Evolutionary conservation across 2,329 filamentous ascomycete genomes (phyloP).

Genomic region (Emergomyces orientalis): DNA sequence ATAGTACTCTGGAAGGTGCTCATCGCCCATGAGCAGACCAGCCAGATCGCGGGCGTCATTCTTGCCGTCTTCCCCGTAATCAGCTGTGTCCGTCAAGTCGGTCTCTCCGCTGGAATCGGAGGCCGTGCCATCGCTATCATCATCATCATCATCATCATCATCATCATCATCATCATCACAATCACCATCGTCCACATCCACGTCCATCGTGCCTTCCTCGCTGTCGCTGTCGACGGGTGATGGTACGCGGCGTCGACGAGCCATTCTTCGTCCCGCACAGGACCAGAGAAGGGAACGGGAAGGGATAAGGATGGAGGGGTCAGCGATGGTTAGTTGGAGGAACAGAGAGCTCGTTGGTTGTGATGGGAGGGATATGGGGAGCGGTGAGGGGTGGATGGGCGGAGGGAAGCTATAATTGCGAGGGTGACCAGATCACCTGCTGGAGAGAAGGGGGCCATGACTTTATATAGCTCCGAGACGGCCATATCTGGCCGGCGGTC

Average conservation of each 20-base stretch:
- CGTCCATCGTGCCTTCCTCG: not conserved
- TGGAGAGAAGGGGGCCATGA: not conserved
- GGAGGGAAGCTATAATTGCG: not conserved
- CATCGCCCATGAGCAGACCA: conserved; percentile 2
- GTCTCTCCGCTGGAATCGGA: not conserved
- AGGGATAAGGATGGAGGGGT: not conserved
- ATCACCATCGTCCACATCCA: not conserved
- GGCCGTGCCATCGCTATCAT: not conserved
- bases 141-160: not conserved
- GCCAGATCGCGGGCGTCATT: conserved; percentile 7
- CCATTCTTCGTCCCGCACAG: not conserved
- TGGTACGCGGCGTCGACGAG: not conserved
- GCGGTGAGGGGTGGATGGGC: not conserved
- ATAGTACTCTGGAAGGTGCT: conserved; percentile 7
- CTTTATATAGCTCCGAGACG: not conserved
- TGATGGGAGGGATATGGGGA: not conserved
- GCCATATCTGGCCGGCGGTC: not conserved
- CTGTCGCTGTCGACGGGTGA: not conserved
- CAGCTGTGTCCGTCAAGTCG: not conserved
- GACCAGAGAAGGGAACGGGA: not conserved
- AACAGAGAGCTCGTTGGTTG: not conserved
- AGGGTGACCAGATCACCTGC: not conserved
- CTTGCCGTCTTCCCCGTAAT: conserved; percentile 12
- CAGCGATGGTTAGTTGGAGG: not conserved
- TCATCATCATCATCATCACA: too few species aligned